Evolutionary conservation across 2,329 filamentous ascomycete species (phyloP).

Genomic region (Metarhizium rileyi): DNA sequence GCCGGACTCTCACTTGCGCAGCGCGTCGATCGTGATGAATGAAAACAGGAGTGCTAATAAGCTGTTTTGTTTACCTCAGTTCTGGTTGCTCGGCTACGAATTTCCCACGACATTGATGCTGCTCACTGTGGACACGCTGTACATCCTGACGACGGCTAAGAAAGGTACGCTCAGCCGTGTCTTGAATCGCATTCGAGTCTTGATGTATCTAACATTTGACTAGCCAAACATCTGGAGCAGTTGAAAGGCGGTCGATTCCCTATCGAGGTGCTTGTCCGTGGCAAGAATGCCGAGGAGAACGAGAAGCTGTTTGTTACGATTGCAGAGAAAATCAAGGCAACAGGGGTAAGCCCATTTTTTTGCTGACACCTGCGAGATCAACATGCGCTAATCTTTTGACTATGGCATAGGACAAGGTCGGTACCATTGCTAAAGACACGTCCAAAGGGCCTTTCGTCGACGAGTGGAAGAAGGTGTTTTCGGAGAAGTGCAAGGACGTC

Average conservation of each 20-base stretch:
- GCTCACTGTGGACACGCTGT: constrained; percentile 77
- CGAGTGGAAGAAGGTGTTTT: constrained; percentile 84
- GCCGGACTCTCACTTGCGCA: not conserved
- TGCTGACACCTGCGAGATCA: not conserved
- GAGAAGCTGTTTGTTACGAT: constrained; percentile 82
- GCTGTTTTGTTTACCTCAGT: constrained; percentile 41
- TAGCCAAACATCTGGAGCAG: constrained; percentile 86
- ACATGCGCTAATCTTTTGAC: constrained; percentile 2
- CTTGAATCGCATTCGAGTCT: not conserved
- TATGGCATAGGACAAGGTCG: constrained; percentile 67
- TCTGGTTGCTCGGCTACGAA: constrained; percentile 97
- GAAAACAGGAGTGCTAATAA: not conserved
- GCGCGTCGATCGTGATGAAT: not conserved
- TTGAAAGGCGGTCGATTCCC: constrained; percentile 88
- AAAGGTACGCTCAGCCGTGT: constrained; percentile 56
- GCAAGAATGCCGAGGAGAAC: constrained; percentile 87
- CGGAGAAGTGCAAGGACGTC: constrained; percentile 69
- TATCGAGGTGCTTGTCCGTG: constrained; percentile 82
- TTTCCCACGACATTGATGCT: constrained; percentile 94
- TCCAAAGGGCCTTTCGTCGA: constrained; percentile 84
- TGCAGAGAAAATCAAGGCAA: constrained; percentile 73
- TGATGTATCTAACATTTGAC: constrained; percentile 20
- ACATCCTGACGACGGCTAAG: constrained; percentile 91
- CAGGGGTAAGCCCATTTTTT: constrained; percentile 55
- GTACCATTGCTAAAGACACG: constrained; percentile 73